Conservation (phyloP, 2,329 filamentous ascomycete species). For the Claviceps sp. region DNA sequence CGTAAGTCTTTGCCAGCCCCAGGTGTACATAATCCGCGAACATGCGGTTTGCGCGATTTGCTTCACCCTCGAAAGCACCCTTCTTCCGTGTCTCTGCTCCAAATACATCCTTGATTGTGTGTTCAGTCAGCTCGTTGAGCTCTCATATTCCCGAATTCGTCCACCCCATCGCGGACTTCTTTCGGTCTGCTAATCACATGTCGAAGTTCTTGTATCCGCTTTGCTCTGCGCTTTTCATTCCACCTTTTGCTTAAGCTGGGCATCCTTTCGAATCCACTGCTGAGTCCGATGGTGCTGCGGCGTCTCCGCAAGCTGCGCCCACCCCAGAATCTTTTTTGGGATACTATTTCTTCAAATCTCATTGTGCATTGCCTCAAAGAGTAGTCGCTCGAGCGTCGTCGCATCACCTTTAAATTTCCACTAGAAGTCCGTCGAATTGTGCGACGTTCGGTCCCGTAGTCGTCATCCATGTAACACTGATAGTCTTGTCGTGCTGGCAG, state of each 20-base stretch:
- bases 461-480: slow-evolving; percentile 17
- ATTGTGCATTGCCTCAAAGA: slow-evolving; percentile 19
- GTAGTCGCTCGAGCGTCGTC: slow-evolving; percentile 34
- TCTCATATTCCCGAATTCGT: slow-evolving; percentile 26
- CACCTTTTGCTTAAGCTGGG: slow-evolving; percentile 40
- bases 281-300: slow-evolving; percentile 17
- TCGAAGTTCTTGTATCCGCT: slow-evolving; percentile 43
- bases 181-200: slow-evolving; percentile 46
- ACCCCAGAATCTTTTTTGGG: slow-evolving; percentile 18
- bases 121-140: not conserved
- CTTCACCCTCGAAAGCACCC: not conserved
- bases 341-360: slow-evolving; percentile 19
- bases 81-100: not conserved
- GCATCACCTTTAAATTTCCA: slow-evolving; percentile 46
- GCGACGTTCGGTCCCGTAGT: slow-evolving; percentile 34
- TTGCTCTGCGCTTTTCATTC: slow-evolving; percentile 45
- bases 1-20: slow-evolving; percentile 3
- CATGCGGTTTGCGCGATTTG: no score
- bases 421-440: slow-evolving; percentile 46
- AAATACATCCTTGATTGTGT: not conserved
- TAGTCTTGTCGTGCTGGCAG: slow-evolving; percentile 35
- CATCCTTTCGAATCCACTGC: slow-evolving; percentile 37
- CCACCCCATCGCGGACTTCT: slow-evolving; percentile 45
- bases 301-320: slow-evolving; percentile 16
- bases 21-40: not conserved